A percentile compares a stretch with the other conserved stretches of the same genome.
phyloP scores from a whole-genome alignment of 352 stramenopile species.

The Pythium aphanidermatum region DNA sequence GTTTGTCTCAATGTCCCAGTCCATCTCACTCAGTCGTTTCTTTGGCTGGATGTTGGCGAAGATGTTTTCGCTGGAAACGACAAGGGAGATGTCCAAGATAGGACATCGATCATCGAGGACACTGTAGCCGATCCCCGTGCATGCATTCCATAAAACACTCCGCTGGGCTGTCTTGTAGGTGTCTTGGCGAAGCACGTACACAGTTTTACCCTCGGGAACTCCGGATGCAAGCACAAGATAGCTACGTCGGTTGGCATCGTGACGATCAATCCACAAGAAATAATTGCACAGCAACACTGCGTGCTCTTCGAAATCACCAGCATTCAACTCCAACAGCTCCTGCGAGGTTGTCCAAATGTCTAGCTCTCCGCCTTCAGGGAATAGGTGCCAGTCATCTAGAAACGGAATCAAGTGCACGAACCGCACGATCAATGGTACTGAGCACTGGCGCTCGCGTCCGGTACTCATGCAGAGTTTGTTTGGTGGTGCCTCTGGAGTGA shows the following conservation, averaged over 20 bases:
- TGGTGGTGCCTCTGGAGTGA: constrained; percentile 72
- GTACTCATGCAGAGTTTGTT: no score
- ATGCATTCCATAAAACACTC: constrained; percentile 87
- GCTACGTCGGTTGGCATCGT: constrained; percentile 23
- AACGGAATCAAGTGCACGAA: constrained; percentile 92
- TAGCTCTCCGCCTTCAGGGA: constrained; percentile 45
- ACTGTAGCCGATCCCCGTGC: constrained; percentile 69
- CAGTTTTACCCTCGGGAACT: constrained; percentile 82
- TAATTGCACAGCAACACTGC: constrained; percentile 90
- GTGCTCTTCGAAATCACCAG: constrained; percentile 89
- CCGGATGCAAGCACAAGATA: constrained; percentile 87
- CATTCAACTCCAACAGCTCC: constrained; percentile 86
- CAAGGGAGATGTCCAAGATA: constrained; percentile 75
- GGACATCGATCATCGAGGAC: constrained; percentile 76
- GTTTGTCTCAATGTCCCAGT: constrained; percentile 83
- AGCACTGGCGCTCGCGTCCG: no score
- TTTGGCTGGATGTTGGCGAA: constrained; percentile 85
- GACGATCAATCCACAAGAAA: constrained; percentile 80
- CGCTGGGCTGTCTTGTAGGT: constrained; percentile 42
- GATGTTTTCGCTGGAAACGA: constrained; percentile 88
- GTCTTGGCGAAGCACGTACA: constrained; percentile 76
- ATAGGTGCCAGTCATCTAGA: constrained; percentile 86
- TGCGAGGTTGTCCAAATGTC: constrained; percentile 89
- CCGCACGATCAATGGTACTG: constrained; percentile 46
- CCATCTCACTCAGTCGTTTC: constrained; percentile 42